Conservation (phyloP, 805 yeast species). For the Hanseniaspora valbyensis region DNA sequence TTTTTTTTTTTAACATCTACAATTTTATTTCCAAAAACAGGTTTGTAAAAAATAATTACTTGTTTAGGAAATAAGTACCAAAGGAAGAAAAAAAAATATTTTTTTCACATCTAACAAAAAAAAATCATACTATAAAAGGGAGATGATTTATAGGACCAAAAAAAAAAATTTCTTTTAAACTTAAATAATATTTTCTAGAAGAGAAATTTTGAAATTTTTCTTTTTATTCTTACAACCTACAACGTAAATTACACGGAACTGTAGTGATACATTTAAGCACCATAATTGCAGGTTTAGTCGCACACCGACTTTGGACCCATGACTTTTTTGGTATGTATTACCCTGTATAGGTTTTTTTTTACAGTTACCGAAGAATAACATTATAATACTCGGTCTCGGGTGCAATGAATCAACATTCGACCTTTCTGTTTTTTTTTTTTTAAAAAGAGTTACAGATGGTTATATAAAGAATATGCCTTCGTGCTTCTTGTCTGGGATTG, state of each 20-base stretch:
- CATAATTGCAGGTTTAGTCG: conserved; percentile 29
- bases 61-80: too few species aligned
- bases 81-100: not conserved
- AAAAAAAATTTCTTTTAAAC: not conserved
- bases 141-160: not conserved
- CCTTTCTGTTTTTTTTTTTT: conserved; percentile 29
- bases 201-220: too few species aligned
- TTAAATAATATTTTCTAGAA: too few species aligned
- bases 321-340: conserved; percentile 40
- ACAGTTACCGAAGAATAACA: conserved; percentile 50
- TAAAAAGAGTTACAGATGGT: not conserved
- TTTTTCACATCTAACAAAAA: too few species aligned
- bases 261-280: conserved; percentile 40
- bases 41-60: too few species aligned
- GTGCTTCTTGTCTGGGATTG: conserved; percentile 61
- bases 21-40: too few species aligned
- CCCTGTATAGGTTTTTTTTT: conserved; percentile 27
- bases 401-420: conserved; percentile 55
- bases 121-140: not conserved
- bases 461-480: conserved; percentile 58
- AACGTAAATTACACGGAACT: conserved; percentile 39
- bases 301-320: conserved; percentile 40
- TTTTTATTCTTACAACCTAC: conserved; percentile 26
- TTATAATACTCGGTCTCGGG: conserved; percentile 50
- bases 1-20: too few species aligned